Base-by-base conservation (phyloP, 192 early-diverging fungal species). In the Coemansia sp. region DNA sequence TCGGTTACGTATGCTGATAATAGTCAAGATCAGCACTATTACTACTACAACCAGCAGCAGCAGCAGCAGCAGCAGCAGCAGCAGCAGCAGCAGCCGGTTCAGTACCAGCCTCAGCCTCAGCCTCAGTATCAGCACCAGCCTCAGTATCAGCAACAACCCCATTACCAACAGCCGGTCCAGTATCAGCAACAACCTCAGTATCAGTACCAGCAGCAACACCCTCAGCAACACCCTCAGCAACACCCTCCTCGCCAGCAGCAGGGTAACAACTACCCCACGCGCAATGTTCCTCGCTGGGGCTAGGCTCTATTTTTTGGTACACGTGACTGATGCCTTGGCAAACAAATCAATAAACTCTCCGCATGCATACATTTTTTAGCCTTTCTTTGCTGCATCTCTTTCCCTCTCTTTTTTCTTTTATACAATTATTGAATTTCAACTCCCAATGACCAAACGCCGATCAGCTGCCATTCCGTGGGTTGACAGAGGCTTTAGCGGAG, bases 361-460 rank as follows among this genome's bases (percentile, higher is more conserved):
- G 26, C 50, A 53, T 28, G 31, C 31, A 31, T 31, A 3, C 4
- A 13, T 9, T 0, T 6, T 34, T 39, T 53, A 31, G 43, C 5
- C 43, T 46, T 36, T 53, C 2, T 26, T 39, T 35, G 55, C n/a
- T 43, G 55, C 23, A 21, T 59, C 26, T 62, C 40, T 56, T 60
- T 14, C 26, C 18, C 36, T 55, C 4, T n/a, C 24, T 56, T 20
- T 33, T 20, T 26, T 34, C 26, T 59, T 8, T 31, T 60, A 6
- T 56, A 38, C 18, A 35, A 33, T 13, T 43, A 16, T n/a, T 3
- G 8, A 46, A 6, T 46, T 46, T 3, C 8, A 16, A 46, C 18
- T 42, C 43, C 16, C 31, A n/a, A 78, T 78, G 76, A 78, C 63
- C 70, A 78, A 72, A 28, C 66, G 76, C 26, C 59, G 76, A 24